Evolutionary conservation across 140 eudicot genomes (phyloP).

Genomic region (Bidens hawaiensis): DNA sequence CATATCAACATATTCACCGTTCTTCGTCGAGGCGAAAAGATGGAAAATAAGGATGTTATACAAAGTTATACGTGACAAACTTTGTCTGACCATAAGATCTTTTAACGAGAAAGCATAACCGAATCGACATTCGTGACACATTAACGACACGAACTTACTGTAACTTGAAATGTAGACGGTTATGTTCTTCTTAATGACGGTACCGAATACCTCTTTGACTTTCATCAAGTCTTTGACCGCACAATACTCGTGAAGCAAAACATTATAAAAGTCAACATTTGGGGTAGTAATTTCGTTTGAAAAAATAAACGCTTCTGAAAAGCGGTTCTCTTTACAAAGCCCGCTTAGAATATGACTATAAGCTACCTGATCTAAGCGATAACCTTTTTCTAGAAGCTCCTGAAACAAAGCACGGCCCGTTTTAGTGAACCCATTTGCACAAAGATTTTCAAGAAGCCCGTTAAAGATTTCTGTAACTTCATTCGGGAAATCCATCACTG

Average conservation of each 20-base stretch:
- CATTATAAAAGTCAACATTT: slow-evolving; percentile 39
- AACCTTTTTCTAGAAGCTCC: slow-evolving; percentile 39
- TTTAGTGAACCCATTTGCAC: slow-evolving; percentile 46
- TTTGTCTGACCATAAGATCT: slow-evolving; percentile 42
- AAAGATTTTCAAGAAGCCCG: slow-evolving; percentile 46
- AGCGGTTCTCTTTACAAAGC: slow-evolving; percentile 55
- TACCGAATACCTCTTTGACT: slow-evolving; percentile 45
- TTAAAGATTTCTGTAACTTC: slow-evolving; percentile 22
- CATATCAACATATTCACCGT: slow-evolving; percentile 25
- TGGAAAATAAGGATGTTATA: slow-evolving; percentile 73
- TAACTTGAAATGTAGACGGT: slow-evolving; percentile 51
- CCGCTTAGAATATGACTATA: slow-evolving; percentile 50
- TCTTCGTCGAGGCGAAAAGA: slow-evolving; percentile 43
- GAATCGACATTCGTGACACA: slow-evolving; percentile 38
- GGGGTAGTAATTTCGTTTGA: slow-evolving; percentile 28
- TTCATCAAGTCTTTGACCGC: slow-evolving; percentile 37
- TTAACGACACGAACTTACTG: slow-evolving; percentile 45
- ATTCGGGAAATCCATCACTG: slow-evolving; percentile 35
- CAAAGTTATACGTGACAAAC: slow-evolving; percentile 28
- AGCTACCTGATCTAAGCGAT: slow-evolving; percentile 31
- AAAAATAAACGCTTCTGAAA: slow-evolving; percentile 43
- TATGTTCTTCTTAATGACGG: slow-evolving; percentile 51
- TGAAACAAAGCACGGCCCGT: slow-evolving; percentile 38
- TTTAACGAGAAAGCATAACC: slow-evolving; percentile 44
- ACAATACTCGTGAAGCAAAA: slow-evolving; percentile 54